These are phyloP conservation scores for Gentiana macrophylla DNA, from an alignment of 257 asterid species.

Conservation along the genomic window DNA sequence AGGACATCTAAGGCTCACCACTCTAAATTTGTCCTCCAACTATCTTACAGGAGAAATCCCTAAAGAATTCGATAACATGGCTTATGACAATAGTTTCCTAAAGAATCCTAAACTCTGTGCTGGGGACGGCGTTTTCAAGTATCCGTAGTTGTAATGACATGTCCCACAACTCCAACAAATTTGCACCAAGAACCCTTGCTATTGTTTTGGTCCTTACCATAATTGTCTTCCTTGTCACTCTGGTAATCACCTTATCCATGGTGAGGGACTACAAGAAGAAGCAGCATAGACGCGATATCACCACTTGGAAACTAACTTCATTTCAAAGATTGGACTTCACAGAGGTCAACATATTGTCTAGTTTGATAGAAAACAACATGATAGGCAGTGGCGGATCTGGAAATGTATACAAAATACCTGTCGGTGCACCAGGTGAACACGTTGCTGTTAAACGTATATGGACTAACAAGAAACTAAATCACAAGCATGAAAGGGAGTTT, in stretches of 20 bases:
- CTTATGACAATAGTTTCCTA: constrained; percentile 51
- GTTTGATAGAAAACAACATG: constrained; percentile 38
- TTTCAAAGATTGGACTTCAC: constrained; percentile 51
- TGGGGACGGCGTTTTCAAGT: constrained; percentile 18
- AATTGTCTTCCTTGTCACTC: constrained; percentile 19
- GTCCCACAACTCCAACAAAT: constrained; percentile 16
- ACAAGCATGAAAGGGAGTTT: constrained; percentile 43
- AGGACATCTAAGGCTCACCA: constrained; percentile 39
- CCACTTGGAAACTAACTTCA: constrained; percentile 71
- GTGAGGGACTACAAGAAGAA: constrained; percentile 43
- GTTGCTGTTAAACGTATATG: constrained; percentile 51
- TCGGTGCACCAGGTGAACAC: constrained; percentile 17
- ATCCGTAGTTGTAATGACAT: constrained; percentile 33
- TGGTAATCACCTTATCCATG: constrained; percentile 23
- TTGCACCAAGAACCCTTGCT: constrained; percentile 32
- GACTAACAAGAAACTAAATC: constrained; percentile 25
- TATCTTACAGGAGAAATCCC: constrained; percentile 59
- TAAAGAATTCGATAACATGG: constrained; percentile 50
- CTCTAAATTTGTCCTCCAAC: constrained; percentile 64
- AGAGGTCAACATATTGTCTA: constrained; percentile 30
- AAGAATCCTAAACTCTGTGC: constrained; percentile 57
- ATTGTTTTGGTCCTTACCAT: constrained; percentile 35
- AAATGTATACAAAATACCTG: constrained; percentile 36
- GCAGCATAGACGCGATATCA: constrained; percentile 42
- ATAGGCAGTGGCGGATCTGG: constrained; percentile 66